phyloP scores from a whole-genome alignment of 2,329 filamentous ascomycete genomes.

The Exophiala lecanii-corni region DNA sequence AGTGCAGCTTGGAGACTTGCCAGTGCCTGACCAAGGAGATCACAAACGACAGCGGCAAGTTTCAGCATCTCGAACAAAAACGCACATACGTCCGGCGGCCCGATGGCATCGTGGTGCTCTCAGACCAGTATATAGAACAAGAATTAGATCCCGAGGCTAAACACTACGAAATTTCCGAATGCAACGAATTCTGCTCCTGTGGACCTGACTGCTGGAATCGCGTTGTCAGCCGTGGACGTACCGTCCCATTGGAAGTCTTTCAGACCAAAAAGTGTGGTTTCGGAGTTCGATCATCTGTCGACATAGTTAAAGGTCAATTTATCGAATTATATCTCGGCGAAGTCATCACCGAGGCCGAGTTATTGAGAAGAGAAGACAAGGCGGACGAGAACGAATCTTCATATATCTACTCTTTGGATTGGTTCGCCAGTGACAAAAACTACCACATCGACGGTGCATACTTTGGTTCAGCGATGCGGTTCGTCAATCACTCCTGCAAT shows the following conservation, averaged over 20 bases:
- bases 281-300: constrained; percentile 37
- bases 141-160: constrained; percentile 7
- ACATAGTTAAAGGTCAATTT: constrained; percentile 40
- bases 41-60: constrained; percentile 8
- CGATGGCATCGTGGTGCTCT: constrained; percentile 22
- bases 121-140: constrained; percentile 18
- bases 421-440: constrained; percentile 28
- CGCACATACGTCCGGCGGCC: constrained; percentile 15
- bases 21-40: constrained; percentile 17
- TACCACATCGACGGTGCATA: constrained; percentile 43
- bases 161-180: constrained; percentile 36
- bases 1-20: constrained; percentile 15
- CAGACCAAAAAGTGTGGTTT: constrained; percentile 39
- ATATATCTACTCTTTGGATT: constrained; percentile 43
- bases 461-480: constrained; percentile 40
- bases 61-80: constrained; percentile 2
- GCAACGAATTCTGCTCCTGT: constrained; percentile 37
- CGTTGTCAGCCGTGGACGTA: constrained; percentile 39
- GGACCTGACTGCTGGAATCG: constrained; percentile 37
- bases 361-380: constrained; percentile 36
- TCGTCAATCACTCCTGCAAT: constrained; percentile 47
- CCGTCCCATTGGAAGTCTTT: constrained; percentile 40
- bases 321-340: constrained; percentile 45
- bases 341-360: constrained; percentile 35
- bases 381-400: constrained; percentile 30